Evolutionary conservation across 768 basidiomycete genomes (phyloP).

Genomic region (Boletus sp.): DNA sequence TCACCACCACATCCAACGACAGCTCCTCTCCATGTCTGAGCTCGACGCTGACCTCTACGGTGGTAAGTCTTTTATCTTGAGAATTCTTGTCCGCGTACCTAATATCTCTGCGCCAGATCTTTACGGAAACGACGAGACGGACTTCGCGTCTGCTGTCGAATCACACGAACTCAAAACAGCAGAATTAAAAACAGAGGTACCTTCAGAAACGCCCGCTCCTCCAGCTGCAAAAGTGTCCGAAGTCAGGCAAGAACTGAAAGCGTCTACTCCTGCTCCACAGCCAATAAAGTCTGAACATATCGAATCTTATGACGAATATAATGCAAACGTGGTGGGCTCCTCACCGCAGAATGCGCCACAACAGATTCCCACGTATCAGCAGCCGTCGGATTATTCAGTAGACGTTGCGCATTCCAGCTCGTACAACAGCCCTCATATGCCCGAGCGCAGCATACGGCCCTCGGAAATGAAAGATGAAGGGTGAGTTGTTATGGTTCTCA

Average conservation of each 20-base stretch:
- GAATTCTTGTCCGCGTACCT: neutral
- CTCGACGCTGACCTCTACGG: constrained; percentile 90
- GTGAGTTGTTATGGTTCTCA: constrained; percentile 54
- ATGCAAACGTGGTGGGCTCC: constrained; percentile 16
- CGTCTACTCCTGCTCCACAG: constrained; percentile 9
- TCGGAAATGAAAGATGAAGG: constrained; percentile 98
- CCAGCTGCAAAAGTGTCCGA: constrained; percentile 19
- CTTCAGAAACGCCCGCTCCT: constrained; percentile 20
- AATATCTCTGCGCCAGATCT: constrained; percentile 48
- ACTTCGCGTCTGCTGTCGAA: constrained; percentile 51
- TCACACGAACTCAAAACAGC: constrained; percentile 33
- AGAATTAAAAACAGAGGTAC: constrained; percentile 29
- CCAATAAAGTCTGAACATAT: constrained; percentile 9
- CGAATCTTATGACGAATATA: constrained; percentile 18
- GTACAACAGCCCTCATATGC: constrained; percentile 43
- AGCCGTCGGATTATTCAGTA: constrained; percentile 55
- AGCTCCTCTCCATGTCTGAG: constrained; percentile 56
- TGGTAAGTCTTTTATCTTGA: constrained; percentile 44
- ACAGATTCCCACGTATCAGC: constrained; percentile 78
- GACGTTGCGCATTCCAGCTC: constrained; percentile 35
- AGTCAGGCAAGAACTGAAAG: constrained; percentile 19
- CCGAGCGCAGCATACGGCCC: constrained; percentile 70
- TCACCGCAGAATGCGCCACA: constrained; percentile 51
- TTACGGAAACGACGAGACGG: constrained; percentile 61
- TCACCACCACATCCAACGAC: constrained; percentile 30